phyloP scores from a whole-genome alignment of 768 basidiomycete species.

The Pulveroboletus sp. region DNA sequence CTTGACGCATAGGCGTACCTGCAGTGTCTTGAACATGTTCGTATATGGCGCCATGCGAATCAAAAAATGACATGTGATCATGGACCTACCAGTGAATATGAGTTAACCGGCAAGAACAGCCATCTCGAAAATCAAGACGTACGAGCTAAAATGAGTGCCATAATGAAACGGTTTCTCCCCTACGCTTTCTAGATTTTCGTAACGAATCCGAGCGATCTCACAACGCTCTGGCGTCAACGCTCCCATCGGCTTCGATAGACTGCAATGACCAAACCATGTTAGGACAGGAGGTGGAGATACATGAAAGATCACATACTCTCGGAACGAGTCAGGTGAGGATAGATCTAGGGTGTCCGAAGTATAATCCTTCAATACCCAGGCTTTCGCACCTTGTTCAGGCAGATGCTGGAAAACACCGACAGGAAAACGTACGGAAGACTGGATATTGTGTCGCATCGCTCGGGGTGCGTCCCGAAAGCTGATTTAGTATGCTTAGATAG shows the following conservation, averaged over 20 bases:
- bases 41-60: constrained; percentile 89
- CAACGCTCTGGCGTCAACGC: constrained; percentile 71
- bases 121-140: not conserved
- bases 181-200: constrained; percentile 70
- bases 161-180: constrained; percentile 88
- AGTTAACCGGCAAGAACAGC: constrained; percentile 3
- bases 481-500: constrained; percentile 85
- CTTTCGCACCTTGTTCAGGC: constrained; percentile 34
- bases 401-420: not conserved
- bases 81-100: constrained; percentile 43
- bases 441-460: constrained; percentile 96
- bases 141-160: constrained; percentile 90
- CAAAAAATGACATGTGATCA: constrained; percentile 94
- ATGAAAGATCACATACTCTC: constrained; percentile 54
- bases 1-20: constrained; percentile 34
- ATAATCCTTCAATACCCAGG: constrained; percentile 90
- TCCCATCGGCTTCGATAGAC: constrained; percentile 87
- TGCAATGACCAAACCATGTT: constrained; percentile 23
- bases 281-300: not conserved
- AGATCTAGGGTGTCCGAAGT: constrained; percentile 66
- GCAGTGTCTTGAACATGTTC: constrained; percentile 90
- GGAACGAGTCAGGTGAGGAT: constrained; percentile 53
- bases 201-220: constrained; percentile 73
- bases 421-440: constrained; percentile 63
- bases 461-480: constrained; percentile 88